Percentiles rank a stretch among this genome's conserved stretches.
phyloP scores from a whole-genome alignment of 345 rosid genomes.

The Punica granatum region DNA sequence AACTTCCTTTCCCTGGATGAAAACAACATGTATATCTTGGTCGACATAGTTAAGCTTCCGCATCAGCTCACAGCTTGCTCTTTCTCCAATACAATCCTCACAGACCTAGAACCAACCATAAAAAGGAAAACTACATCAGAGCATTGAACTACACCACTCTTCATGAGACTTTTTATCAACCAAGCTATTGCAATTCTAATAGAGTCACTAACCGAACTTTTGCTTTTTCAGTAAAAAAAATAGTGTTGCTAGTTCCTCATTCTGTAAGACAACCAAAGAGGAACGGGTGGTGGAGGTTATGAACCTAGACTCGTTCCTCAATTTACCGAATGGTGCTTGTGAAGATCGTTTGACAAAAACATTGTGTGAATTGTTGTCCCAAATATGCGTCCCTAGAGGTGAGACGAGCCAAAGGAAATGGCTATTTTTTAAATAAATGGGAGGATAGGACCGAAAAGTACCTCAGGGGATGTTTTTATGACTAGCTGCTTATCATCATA shows the following conservation, averaged over 20 bases:
- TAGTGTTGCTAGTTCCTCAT: background rate
- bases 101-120: slow-evolving; percentile 47
- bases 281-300: background rate
- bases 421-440: background rate
- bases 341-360: background rate
- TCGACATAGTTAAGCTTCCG: slow-evolving; percentile 71
- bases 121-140: background rate
- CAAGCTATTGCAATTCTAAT: background rate
- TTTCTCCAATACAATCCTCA: slow-evolving; percentile 89
- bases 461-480: slow-evolving; percentile 73
- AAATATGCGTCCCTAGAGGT: too few relatives aligned
- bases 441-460: slow-evolving; percentile 19
- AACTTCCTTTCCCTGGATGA: slow-evolving; percentile 88
- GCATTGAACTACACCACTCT: background rate
- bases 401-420: slow-evolving; percentile 9
- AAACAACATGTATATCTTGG: slow-evolving; percentile 65
- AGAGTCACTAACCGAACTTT: background rate
- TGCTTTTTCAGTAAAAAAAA: background rate
- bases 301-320: background rate
- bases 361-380: background rate
- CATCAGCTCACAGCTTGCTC: slow-evolving; percentile 86
- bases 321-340: background rate
- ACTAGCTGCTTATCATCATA: slow-evolving; percentile 37
- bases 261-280: background rate
- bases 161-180: background rate